Evolutionary conservation across 106 monocot species (phyloP).

Genomic region (Dioscorea dumetorum): DNA sequence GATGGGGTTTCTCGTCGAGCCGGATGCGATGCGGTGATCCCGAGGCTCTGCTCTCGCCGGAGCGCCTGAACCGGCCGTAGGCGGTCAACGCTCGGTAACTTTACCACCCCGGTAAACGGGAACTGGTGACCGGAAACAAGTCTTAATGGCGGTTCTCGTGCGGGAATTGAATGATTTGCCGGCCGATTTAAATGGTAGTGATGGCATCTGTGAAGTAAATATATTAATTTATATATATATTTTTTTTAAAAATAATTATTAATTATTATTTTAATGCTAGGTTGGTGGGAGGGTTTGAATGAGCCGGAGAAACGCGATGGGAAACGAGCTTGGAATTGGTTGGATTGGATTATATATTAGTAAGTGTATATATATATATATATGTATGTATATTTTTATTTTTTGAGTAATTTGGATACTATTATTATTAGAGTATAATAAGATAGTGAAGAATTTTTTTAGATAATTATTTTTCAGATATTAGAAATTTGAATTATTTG

Average conservation of each 20-base stretch:
- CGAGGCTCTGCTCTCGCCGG: constrained; percentile 93
- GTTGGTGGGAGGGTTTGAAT: neutral
- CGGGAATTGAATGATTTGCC: constrained; percentile 16
- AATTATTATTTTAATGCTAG: neutral
- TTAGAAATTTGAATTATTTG: too few species aligned
- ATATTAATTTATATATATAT: too few species aligned
- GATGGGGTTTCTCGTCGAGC: constrained; percentile 50
- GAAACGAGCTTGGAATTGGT: too few species aligned
- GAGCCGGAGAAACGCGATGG: too few species aligned
- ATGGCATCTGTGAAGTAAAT: neutral
- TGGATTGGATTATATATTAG: too few species aligned
- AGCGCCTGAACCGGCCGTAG: constrained; percentile 50
- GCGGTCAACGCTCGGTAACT: neutral
- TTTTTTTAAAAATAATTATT: too few species aligned
- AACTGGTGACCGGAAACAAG: neutral
- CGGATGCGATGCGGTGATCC: constrained; percentile 80
- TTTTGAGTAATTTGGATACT: too few species aligned
- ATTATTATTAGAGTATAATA: too few species aligned
- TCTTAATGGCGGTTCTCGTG: constrained; percentile 20
- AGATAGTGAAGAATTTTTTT: too few species aligned
- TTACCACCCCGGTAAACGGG: constrained; percentile 4
- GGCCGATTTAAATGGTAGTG: constrained; percentile 3
- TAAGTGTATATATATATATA: too few species aligned
- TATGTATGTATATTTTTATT: too few species aligned
- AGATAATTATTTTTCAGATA: too few species aligned